Evolutionary conservation across 225 moss, liverwort and hornwort genomes (phyloP).

Genomic region (Straminergon stramineum): DNA sequence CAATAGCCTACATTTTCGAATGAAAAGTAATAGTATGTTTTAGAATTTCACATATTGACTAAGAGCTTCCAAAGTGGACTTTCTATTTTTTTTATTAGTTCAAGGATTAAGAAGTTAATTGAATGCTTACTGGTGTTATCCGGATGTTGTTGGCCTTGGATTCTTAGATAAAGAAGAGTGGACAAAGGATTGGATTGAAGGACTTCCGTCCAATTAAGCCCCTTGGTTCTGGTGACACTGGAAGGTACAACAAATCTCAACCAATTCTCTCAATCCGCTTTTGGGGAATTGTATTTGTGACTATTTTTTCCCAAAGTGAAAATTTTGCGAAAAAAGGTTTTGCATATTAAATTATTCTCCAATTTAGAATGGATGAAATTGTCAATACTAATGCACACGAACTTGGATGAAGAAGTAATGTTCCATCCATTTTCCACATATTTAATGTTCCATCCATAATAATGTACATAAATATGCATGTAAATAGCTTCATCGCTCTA

Average conservation of each 20-base stretch:
- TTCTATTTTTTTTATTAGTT: no score
- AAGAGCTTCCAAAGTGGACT: neutral
- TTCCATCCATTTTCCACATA: neutral
- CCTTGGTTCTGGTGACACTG: slow-evolving; percentile 91
- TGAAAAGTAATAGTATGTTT: neutral
- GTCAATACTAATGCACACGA: no score
- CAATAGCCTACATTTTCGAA: neutral
- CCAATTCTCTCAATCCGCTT: neutral
- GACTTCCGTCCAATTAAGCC: slow-evolving; percentile 92
- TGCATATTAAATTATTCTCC: no score
- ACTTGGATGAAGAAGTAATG: neutral
- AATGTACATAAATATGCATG: neutral
- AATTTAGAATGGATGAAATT: neutral
- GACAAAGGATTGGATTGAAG: slow-evolving; percentile 57
- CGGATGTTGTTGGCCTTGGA: neutral
- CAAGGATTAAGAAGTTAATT: neutral
- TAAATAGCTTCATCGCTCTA: neutral
- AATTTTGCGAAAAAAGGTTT: neutral
- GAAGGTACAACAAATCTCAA: slow-evolving; percentile 39
- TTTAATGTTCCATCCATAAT: neutral
- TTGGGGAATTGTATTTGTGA: no score
- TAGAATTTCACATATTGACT: neutral
- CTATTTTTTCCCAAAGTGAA: no score
- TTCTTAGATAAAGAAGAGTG: slow-evolving; percentile 44
- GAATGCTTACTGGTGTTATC: neutral